A percentile compares a stretch with the other conserved stretches of the same genome.
These are phyloP conservation scores for Globisporangium lucens DNA, from an alignment of 352 stramenopile species.

Conservation along the genomic window DNA sequence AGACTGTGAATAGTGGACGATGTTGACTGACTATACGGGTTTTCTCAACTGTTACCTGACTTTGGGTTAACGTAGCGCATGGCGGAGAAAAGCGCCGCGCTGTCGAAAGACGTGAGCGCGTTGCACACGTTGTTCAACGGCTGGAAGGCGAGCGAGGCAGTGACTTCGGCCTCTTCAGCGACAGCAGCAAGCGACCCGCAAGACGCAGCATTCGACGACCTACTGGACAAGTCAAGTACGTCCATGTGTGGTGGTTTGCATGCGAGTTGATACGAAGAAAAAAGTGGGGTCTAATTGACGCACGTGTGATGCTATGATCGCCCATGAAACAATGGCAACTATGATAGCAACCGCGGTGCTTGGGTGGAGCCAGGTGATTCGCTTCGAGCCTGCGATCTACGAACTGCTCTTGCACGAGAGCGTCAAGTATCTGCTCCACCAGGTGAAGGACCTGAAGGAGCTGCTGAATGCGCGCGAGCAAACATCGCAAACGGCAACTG, in stretches of 20 bases:
- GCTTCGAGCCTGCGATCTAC: constrained; percentile 57
- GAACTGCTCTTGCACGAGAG: constrained; percentile 64
- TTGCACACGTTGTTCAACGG: constrained; percentile 53
- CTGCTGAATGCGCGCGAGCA: constrained; percentile 46
- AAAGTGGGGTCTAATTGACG: not conserved
- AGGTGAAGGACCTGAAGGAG: constrained; percentile 62
- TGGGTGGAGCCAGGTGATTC: constrained; percentile 45
- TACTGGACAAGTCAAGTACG: constrained; percentile 52
- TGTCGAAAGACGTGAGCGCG: constrained; percentile 49
- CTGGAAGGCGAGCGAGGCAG: constrained; percentile 47
- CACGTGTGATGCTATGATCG: not conserved
- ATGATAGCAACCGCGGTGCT: constrained; percentile 30
- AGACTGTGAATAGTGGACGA: not conserved
- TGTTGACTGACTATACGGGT: not conserved
- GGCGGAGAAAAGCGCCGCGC: constrained; percentile 48
- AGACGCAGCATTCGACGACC: constrained; percentile 29
- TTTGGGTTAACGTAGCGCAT: constrained; percentile 32
- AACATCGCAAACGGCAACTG: constrained; percentile 14
- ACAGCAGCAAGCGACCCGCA: constrained; percentile 10
- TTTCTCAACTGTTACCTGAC: not conserved
- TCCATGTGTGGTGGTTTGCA: not conserved
- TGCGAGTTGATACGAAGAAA: not conserved
- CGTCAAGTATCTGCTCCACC: constrained; percentile 59
- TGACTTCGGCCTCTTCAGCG: not conserved
- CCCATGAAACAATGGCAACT: not conserved